phyloP scores from a whole-genome alignment of 2,329 filamentous ascomycete genomes.

The Epichloe sibirici region DNA sequence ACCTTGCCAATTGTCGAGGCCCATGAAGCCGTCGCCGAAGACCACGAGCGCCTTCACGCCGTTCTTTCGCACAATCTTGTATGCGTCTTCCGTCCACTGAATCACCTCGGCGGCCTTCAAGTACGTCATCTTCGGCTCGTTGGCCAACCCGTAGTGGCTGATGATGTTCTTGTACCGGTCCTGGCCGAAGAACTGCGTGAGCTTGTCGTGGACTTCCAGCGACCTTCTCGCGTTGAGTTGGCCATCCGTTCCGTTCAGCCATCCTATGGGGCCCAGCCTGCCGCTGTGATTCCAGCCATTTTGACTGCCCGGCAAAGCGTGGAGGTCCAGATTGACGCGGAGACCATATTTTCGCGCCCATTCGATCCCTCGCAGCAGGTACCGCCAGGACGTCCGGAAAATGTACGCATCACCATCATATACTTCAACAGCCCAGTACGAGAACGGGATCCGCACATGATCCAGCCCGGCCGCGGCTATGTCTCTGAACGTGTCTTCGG shows the following conservation, averaged over 20 bases:
- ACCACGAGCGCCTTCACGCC: slow-evolving; percentile 62
- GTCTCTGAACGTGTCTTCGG: slow-evolving; percentile 68
- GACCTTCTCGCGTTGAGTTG: slow-evolving; percentile 66
- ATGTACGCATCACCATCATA: slow-evolving; percentile 85
- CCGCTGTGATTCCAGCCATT: slow-evolving; percentile 98
- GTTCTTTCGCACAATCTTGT: slow-evolving; percentile 61
- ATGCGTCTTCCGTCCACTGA: slow-evolving; percentile 66
- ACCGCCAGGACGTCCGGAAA: slow-evolving; percentile 78
- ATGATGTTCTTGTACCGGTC: slow-evolving; percentile 85
- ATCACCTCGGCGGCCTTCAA: slow-evolving; percentile 57
- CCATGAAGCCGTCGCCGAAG: slow-evolving; percentile 92
- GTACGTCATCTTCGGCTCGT: slow-evolving; percentile 81
- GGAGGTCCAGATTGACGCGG: slow-evolving; percentile 84
- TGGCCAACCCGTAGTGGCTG: slow-evolving; percentile 84
- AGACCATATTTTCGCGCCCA: slow-evolving; percentile 88
- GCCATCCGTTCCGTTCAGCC: slow-evolving; percentile 86
- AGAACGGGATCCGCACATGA: slow-evolving; percentile 90
- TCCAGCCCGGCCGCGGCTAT: slow-evolving; percentile 84
- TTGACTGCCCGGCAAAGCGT: slow-evolving; percentile 83
- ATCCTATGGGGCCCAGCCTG: slow-evolving; percentile 64
- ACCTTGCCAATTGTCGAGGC: slow-evolving; percentile 81
- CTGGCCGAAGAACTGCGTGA: slow-evolving; percentile 89
- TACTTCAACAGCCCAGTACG: slow-evolving; percentile 84
- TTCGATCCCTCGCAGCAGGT: slow-evolving; percentile 84
- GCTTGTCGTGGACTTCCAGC: slow-evolving; percentile 73